Evolutionary conservation across 2,329 filamentous ascomycete species (phyloP).

Genomic region (Ascochyta rabiei): DNA sequence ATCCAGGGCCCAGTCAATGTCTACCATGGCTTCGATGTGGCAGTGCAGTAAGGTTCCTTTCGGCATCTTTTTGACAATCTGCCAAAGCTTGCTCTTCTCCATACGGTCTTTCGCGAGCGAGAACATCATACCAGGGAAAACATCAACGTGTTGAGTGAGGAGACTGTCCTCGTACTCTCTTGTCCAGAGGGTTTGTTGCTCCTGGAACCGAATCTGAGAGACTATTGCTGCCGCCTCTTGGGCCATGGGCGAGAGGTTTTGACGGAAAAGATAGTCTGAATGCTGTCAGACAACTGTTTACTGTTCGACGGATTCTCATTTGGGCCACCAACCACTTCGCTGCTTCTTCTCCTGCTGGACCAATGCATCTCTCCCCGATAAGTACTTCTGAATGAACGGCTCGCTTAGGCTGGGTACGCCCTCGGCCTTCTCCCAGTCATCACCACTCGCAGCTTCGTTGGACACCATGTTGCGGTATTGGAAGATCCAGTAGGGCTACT

Average conservation of each 20-base stretch:
- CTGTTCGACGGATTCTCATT: not conserved
- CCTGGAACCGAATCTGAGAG: conserved; percentile 76
- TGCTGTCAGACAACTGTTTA: conserved; percentile 31
- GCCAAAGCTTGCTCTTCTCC: conserved; percentile 84
- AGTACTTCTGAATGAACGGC: conserved; percentile 81
- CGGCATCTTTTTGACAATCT: conserved; percentile 83
- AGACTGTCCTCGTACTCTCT: conserved; percentile 72
- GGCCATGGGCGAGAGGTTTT: conserved; percentile 79
- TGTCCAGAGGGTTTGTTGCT: conserved; percentile 79
- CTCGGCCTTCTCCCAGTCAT: conserved; percentile 49
- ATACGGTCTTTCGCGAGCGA: conserved; percentile 82
- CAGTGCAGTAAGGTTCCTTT: conserved; percentile 88
- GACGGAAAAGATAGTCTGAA: conserved; percentile 71
- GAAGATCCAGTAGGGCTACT: not conserved
- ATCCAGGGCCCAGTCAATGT: conserved; percentile 79
- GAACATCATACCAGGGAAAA: conserved; percentile 95
- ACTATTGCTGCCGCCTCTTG: conserved; percentile 80
- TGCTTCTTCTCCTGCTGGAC: conserved; percentile 81
- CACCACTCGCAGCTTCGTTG: conserved; percentile 34
- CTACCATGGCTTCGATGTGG: conserved; percentile 89
- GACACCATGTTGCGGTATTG: conserved; percentile 27
- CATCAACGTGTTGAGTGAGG: conserved; percentile 66
- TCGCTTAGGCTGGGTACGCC: conserved; percentile 60
- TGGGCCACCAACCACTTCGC: conserved; percentile 69
- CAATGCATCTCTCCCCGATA: conserved; percentile 75